Conservation (phyloP, 1,284 basidiomycete genomes). For the Pseudozyma hubeiensis region DNA sequence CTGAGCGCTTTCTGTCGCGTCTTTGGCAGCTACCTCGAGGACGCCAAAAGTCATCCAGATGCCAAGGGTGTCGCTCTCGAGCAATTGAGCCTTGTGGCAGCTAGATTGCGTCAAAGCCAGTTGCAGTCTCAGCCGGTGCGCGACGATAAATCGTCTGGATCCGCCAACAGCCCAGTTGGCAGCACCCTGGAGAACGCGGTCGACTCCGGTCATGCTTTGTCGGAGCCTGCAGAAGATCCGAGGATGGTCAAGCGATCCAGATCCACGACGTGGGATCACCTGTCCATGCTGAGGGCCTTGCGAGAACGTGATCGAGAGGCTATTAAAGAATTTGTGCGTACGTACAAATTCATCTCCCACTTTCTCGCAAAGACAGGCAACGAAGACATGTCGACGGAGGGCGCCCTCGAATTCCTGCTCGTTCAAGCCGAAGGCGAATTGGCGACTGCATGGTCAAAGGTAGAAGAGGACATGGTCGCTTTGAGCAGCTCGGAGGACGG, state of each 20-base stretch:
- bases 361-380: conserved; percentile 72
- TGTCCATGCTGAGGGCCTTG: conserved; percentile 42
- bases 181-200: not conserved
- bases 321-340: conserved; percentile 74
- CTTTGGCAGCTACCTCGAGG: conserved; percentile 72
- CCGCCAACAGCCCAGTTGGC: not conserved
- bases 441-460: conserved; percentile 37
- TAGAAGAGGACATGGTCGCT: conserved; percentile 17
- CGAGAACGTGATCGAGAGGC: conserved; percentile 71
- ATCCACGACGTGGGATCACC: conserved; percentile 36
- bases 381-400: conserved; percentile 50
- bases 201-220: not conserved
- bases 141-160: not conserved
- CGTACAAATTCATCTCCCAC: conserved; percentile 77
- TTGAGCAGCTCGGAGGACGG: conserved; percentile 16
- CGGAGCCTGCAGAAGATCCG: not conserved
- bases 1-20: conserved; percentile 57
- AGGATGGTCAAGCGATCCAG: conserved; percentile 14
- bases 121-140: conserved; percentile 19
- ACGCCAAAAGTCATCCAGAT: conserved; percentile 75
- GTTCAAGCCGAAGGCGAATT: conserved; percentile 58
- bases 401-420: conserved; percentile 47
- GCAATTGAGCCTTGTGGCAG: conserved; percentile 90
- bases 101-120: conserved; percentile 74
- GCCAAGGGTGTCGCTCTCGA: conserved; percentile 86